Percentiles rank a stretch among this genome's conserved stretches.
Conservation (phyloP, 202 grass and related monocot species). For the Saccharum hybrid region DNA sequence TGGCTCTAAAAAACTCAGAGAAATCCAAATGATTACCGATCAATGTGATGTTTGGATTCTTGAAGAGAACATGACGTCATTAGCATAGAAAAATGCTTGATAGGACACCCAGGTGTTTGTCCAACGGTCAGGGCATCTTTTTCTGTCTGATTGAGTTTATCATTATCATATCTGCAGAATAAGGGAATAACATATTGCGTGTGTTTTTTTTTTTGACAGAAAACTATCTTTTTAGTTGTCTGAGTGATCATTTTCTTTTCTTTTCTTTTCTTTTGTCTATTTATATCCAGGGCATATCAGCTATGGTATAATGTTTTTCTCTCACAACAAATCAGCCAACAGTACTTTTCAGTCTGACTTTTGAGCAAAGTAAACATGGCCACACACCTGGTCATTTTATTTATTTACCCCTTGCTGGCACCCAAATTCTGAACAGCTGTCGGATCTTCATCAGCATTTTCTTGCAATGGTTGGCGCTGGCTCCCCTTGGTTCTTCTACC, state of each 20-base stretch:
- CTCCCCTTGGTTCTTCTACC: background rate
- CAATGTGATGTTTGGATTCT: slow-evolving; percentile 13
- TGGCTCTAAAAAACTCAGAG: slow-evolving; percentile 8
- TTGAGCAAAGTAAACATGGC: no score
- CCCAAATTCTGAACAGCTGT: background rate
- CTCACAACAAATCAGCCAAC: no score
- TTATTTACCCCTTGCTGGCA: background rate
- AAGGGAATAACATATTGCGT: background rate
- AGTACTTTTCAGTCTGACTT: no score
- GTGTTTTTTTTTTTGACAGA: background rate
- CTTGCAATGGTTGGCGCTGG: background rate
- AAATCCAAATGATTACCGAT: slow-evolving; percentile 33
- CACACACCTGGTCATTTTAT: background rate
- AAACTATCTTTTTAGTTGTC: background rate
- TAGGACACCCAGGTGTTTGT: slow-evolving; percentile 11
- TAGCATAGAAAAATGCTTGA: slow-evolving; percentile 23
- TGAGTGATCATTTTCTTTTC: background rate
- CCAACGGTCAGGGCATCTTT: slow-evolving; percentile 27
- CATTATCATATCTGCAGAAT: background rate
- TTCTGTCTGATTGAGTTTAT: background rate
- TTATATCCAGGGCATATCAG: background rate
- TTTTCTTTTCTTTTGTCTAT: background rate
- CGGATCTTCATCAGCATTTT: background rate
- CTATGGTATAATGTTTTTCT: no score
- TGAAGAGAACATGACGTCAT: slow-evolving; percentile 19